phyloP scores from a whole-genome alignment of 495 filamentous ascomycete genomes.

The Ramalina intermedia region DNA sequence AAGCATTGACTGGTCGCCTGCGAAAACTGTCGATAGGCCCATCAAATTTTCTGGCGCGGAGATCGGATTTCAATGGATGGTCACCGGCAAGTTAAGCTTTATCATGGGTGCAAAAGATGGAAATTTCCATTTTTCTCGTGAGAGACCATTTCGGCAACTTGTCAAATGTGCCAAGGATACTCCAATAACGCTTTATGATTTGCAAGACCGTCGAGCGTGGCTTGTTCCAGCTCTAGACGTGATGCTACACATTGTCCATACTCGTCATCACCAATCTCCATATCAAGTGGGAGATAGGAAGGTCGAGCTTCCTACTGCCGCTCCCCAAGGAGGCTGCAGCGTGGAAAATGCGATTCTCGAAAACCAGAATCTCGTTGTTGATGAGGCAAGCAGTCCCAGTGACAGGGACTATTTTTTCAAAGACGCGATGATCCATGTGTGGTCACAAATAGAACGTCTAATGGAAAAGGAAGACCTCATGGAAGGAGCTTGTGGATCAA shows the following conservation, averaged over 20 bases:
- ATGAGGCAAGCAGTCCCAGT: background rate
- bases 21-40: background rate
- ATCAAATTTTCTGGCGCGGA: slow-evolving; percentile 5
- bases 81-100: slow-evolving; percentile 7
- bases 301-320: background rate
- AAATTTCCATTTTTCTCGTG: slow-evolving; percentile 4
- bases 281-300: slow-evolving; percentile 3
- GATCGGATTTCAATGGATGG: slow-evolving; percentile 11
- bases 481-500: background rate
- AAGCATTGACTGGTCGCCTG: slow-evolving; percentile 16
- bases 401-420: slow-evolving; percentile 8
- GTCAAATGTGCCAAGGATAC: slow-evolving; percentile 9
- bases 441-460: slow-evolving; percentile 15
- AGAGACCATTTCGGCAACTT: slow-evolving; percentile 9
- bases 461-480: slow-evolving; percentile 10
- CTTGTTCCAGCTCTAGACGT: slow-evolving; percentile 12
- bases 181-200: slow-evolving; percentile 14
- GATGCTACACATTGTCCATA: slow-evolving; percentile 15
- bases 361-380: background rate
- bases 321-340: background rate
- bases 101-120: slow-evolving; percentile 16
- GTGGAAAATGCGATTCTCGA: background rate
- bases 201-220: slow-evolving; percentile 10
- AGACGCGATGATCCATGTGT: slow-evolving; percentile 13
- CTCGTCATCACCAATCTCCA: slow-evolving; percentile 5